Evolutionary conservation across 306 rosid species (phyloP).

Genomic region (Hippophae rhamnoides): DNA sequence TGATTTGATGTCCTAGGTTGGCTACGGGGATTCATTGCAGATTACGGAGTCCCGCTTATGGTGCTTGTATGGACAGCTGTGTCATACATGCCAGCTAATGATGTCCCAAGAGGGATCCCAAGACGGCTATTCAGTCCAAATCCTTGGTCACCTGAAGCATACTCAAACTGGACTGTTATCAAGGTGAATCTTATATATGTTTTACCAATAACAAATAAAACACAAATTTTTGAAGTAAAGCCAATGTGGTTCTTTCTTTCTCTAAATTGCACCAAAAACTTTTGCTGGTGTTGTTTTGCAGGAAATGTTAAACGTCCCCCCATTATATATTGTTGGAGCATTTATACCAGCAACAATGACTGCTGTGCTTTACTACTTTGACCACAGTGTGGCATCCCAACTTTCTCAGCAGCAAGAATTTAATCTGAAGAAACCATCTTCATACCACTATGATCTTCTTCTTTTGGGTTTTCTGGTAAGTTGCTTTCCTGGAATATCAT

Average conservation of each 20-base stretch:
- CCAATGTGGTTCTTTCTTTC: slow-evolving; percentile 7
- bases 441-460: slow-evolving; percentile 90
- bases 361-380: slow-evolving; percentile 92
- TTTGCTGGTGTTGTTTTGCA: slow-evolving; percentile 33
- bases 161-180: slow-evolving; percentile 89
- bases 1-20: slow-evolving; percentile 37
- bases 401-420: slow-evolving; percentile 92
- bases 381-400: slow-evolving; percentile 95
- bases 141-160: slow-evolving; percentile 95
- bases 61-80: slow-evolving; percentile 78
- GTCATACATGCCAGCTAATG: slow-evolving; percentile 75
- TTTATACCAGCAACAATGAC: slow-evolving; percentile 96
- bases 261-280: slow-evolving; percentile 20
- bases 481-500: slow-evolving; percentile 6
- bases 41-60: slow-evolving; percentile 95
- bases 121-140: slow-evolving; percentile 93
- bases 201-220: not conserved
- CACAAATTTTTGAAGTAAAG: slow-evolving; percentile 2
- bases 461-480: slow-evolving; percentile 79
- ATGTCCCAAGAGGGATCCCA: slow-evolving; percentile 83
- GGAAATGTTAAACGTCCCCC: slow-evolving; percentile 89
- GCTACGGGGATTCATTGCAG: slow-evolving; percentile 75
- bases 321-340: slow-evolving; percentile 78
- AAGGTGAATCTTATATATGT: slow-evolving; percentile 37
- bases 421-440: slow-evolving; percentile 86